Conservation (phyloP, 2,329 filamentous ascomycete species). For the Juglanconis juglandina region DNA sequence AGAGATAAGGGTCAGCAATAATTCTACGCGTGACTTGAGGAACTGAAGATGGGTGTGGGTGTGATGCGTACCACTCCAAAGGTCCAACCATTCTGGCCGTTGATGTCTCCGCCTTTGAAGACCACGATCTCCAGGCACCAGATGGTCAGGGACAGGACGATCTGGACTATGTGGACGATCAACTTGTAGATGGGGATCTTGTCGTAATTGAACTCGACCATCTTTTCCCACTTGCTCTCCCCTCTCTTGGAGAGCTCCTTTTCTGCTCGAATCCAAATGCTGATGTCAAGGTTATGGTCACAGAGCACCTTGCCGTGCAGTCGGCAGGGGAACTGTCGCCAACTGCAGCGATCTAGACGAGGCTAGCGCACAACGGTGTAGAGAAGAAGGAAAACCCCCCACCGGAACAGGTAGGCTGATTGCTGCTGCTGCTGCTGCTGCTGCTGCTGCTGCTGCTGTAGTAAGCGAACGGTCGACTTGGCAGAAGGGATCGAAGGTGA, state of each 20-base stretch:
- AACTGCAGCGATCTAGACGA: not conserved
- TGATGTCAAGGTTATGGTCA: not conserved
- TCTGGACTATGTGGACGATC: slow-evolving; percentile 54
- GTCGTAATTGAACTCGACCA: slow-evolving; percentile 53
- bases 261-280: not conserved
- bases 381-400: not conserved
- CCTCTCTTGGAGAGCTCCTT: not conserved
- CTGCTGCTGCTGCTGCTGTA: not conserved
- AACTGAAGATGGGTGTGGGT: not conserved
- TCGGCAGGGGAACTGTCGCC: not conserved
- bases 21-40: not conserved
- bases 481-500: not conserved
- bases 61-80: slow-evolving; percentile 52
- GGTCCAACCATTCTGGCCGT: slow-evolving; percentile 59
- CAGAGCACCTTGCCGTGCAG: not conserved
- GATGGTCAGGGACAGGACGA: slow-evolving; percentile 50
- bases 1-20: slow-evolving; percentile 10
- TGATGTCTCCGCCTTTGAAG: slow-evolving; percentile 49
- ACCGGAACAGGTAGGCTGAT: too few species aligned
- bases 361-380: not conserved
- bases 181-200: slow-evolving; percentile 55
- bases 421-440: not conserved
- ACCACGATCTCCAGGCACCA: slow-evolving; percentile 60
- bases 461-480: not conserved
- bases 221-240: slow-evolving; percentile 22